Evolutionary conservation across 2,329 filamentous ascomycete genomes (phyloP).

Genomic region (Alternaria sp.): DNA sequence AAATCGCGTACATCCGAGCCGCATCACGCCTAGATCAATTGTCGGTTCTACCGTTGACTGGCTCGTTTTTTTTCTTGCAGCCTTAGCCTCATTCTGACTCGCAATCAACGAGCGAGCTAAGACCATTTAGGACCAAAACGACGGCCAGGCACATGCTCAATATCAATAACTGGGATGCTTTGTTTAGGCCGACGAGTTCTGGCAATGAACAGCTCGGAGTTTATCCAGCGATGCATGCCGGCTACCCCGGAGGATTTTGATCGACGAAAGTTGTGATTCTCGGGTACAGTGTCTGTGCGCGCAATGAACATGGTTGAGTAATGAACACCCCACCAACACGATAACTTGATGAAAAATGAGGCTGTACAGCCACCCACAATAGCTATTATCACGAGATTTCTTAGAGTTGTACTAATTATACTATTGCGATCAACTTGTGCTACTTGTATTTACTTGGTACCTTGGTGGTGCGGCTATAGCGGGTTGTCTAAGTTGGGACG

Average conservation of each 20-base stretch:
- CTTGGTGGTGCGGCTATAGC: too few relatives aligned
- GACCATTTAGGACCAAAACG: neutral
- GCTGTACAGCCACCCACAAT: too few relatives aligned
- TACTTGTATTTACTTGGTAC: too few relatives aligned
- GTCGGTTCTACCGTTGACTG: constrained; percentile 3
- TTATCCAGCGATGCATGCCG: neutral
- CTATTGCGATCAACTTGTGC: too few relatives aligned
- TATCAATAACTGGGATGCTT: neutral
- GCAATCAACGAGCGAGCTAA: neutral
- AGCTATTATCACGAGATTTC: too few relatives aligned
- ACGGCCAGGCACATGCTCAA: constrained; percentile 5
- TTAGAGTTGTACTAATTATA: too few relatives aligned
- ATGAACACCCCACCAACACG: too few relatives aligned
- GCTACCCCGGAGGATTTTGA: constrained; percentile 5
- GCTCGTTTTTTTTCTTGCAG: constrained; percentile 1
- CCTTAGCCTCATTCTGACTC: constrained; percentile 12
- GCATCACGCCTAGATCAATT: neutral
- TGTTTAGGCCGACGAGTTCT: neutral
- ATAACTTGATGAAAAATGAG: too few relatives aligned
- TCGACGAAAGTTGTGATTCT: neutral
- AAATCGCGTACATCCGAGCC: neutral
- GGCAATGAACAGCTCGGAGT: constrained; percentile 1
- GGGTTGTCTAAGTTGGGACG: too few relatives aligned
- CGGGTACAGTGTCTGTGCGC: too few relatives aligned
- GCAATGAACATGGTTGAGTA: too few relatives aligned